Evolutionary conservation across 2,329 filamentous ascomycete genomes (phyloP).

Genomic region (Cladosporium sp.): DNA sequence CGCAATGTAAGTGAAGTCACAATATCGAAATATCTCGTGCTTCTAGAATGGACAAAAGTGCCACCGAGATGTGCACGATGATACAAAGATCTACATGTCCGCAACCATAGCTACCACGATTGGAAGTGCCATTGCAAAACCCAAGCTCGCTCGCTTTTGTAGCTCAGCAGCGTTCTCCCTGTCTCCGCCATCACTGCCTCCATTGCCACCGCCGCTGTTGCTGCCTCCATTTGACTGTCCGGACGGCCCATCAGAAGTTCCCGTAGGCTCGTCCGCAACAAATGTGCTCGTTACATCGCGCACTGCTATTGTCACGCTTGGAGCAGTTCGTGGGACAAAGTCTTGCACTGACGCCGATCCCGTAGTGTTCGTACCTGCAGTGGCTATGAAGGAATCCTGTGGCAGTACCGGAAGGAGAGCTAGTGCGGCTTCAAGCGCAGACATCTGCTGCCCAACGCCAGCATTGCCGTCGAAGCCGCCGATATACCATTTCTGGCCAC

Average conservation of each 20-base stretch:
- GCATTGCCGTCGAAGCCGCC: constrained; percentile 43
- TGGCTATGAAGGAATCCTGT: background rate
- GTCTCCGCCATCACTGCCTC: background rate
- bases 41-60: background rate
- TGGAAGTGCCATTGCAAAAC: background rate
- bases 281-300: constrained; percentile 27
- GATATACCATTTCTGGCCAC: constrained; percentile 49
- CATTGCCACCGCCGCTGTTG: background rate
- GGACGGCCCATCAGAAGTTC: constrained; percentile 17
- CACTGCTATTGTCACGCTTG: constrained; percentile 25
- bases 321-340: constrained; percentile 19
- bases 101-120: background rate
- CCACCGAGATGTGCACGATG: background rate
- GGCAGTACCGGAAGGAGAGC: constrained; percentile 35
- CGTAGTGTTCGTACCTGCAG: background rate
- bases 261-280: constrained; percentile 22
- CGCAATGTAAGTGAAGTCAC: background rate
- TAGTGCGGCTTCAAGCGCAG: constrained; percentile 48
- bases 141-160: background rate
- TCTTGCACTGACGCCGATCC: background rate
- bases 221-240: background rate
- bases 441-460: constrained; percentile 48
- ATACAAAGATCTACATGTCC: background rate
- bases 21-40: background rate
- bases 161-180: background rate